These are phyloP conservation scores for Kregervanrija fluxuum DNA, from an alignment of 805 yeast species.

Conservation along the genomic window DNA sequence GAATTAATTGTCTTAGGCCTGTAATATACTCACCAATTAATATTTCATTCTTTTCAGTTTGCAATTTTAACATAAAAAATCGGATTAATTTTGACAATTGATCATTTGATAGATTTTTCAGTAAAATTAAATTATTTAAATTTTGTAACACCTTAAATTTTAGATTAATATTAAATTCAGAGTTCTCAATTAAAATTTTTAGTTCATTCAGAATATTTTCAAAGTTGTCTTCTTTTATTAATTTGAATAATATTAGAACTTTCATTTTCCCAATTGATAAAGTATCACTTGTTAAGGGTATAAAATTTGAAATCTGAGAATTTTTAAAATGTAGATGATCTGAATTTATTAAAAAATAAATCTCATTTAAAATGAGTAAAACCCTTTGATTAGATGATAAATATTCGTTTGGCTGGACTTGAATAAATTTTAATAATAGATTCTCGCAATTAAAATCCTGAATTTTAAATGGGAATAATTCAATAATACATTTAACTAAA, in stretches of 20 bases:
- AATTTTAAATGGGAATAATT: constrained; percentile 53
- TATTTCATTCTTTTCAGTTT: constrained; percentile 18
- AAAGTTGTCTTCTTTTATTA: constrained; percentile 49
- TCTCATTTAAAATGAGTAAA: constrained; percentile 11
- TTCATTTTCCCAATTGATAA: constrained; percentile 40
- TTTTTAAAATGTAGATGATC: constrained; percentile 30
- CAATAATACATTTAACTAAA: constrained; percentile 46
- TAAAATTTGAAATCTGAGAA: constrained; percentile 39
- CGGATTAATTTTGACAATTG: constrained; percentile 49
- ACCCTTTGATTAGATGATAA: constrained; percentile 4
- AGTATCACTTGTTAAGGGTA: constrained; percentile 49
- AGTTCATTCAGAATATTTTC: constrained; percentile 51
- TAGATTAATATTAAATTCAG: constrained; percentile 14
- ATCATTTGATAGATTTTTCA: constrained; percentile 25
- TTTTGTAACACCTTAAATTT: constrained; percentile 49
- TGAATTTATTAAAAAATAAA: constrained; percentile 22
- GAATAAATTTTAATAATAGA: constrained; percentile 33
- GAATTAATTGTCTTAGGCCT: constrained; percentile 66
- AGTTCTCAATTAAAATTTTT: constrained; percentile 42
- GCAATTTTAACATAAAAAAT: constrained; percentile 50
- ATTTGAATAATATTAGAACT: constrained; percentile 49
- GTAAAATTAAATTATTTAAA: constrained; percentile 28
- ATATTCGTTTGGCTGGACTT: constrained; percentile 1
- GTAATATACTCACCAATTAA: constrained; percentile 61
- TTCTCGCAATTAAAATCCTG: constrained; percentile 41